Conservation (phyloP, 306 rosid species). For the Rosa chinensis region DNA sequence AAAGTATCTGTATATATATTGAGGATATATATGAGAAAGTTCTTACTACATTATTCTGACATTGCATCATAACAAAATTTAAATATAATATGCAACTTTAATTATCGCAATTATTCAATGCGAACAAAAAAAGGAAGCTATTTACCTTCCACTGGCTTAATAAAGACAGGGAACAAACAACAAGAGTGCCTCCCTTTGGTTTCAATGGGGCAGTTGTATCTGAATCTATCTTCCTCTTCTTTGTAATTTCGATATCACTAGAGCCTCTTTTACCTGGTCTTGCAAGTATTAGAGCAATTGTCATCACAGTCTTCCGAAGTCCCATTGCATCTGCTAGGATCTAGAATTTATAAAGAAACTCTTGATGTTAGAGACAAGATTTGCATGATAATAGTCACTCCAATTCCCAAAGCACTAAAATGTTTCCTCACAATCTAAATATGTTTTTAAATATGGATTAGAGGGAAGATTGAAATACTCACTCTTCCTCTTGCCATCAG, state of each 20-base stretch:
- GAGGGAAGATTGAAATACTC: slow-evolving; percentile 37
- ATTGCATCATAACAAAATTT: neutral
- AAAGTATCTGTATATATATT: neutral
- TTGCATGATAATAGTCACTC: neutral
- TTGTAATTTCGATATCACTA: slow-evolving; percentile 24
- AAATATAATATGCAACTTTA: neutral
- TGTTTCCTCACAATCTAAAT: neutral
- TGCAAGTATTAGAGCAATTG: slow-evolving; percentile 72
- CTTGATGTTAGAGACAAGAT: slow-evolving; percentile 18
- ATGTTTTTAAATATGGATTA: neutral
- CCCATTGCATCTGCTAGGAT: slow-evolving; percentile 95
- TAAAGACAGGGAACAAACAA: slow-evolving; percentile 92
- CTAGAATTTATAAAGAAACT: slow-evolving; percentile 26
- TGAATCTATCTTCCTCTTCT: slow-evolving; percentile 29
- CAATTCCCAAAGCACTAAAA: neutral
- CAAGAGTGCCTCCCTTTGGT: slow-evolving; percentile 71
- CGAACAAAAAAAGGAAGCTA: neutral
- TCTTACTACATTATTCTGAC: neutral
- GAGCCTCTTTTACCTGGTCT: slow-evolving; percentile 43
- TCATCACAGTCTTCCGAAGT: slow-evolving; percentile 95
- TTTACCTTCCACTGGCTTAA: slow-evolving; percentile 88
- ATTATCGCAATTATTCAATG: neutral
- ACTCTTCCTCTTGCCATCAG: slow-evolving; percentile 93
- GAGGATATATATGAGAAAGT: neutral
- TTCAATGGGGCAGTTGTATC: slow-evolving; percentile 14